Conservation (phyloP, 495 filamentous ascomycete species). For the Daldinia decipiens region DNA sequence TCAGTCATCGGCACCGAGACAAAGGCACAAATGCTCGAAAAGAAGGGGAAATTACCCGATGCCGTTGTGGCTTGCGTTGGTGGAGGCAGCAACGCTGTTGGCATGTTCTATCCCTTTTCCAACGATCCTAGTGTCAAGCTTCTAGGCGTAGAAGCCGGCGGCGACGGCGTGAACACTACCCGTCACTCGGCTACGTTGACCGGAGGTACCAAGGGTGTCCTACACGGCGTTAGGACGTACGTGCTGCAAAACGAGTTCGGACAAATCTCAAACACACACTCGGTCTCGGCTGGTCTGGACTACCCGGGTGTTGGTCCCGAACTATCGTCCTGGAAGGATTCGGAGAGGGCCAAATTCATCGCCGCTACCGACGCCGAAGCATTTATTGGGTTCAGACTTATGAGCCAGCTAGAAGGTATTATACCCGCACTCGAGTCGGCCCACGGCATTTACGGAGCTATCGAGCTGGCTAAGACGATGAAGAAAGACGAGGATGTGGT, state of each 20-base stretch:
- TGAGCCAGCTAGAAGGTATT: slow-evolving; percentile 90
- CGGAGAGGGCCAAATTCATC: slow-evolving; percentile 82
- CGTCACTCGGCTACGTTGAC: slow-evolving; percentile 91
- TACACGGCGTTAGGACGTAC: slow-evolving; percentile 96
- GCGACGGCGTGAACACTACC: slow-evolving; percentile 87
- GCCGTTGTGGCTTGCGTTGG: slow-evolving; percentile 97
- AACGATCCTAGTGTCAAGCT: slow-evolving; percentile 86
- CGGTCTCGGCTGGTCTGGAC: slow-evolving; percentile 95
- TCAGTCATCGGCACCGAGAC: slow-evolving; percentile 93
- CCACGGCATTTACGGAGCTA: slow-evolving; percentile 88
- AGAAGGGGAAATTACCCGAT: slow-evolving; percentile 88
- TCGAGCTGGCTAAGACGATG: slow-evolving; percentile 94
- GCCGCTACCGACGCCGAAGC: slow-evolving; percentile 93
- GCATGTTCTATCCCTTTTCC: slow-evolving; percentile 97
- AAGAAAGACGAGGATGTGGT: slow-evolving; percentile 87
- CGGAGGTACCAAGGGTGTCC: slow-evolving; percentile 87
- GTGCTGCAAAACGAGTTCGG: slow-evolving; percentile 91
- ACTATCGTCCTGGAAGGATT: slow-evolving; percentile 91
- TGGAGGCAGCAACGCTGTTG: slow-evolving; percentile 88
- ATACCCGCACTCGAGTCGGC: slow-evolving; percentile 95
- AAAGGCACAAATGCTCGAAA: slow-evolving; percentile 82
- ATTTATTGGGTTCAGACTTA: slow-evolving; percentile 84
- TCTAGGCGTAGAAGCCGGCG: slow-evolving; percentile 94
- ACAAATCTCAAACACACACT: slow-evolving; percentile 94
- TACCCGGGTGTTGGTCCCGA: slow-evolving; percentile 98